A percentile compares a stretch with the other conserved stretches of the same genome.
phyloP scores from a whole-genome alignment of 2,329 filamentous ascomycete species.

The Talaromyces sp. region DNA sequence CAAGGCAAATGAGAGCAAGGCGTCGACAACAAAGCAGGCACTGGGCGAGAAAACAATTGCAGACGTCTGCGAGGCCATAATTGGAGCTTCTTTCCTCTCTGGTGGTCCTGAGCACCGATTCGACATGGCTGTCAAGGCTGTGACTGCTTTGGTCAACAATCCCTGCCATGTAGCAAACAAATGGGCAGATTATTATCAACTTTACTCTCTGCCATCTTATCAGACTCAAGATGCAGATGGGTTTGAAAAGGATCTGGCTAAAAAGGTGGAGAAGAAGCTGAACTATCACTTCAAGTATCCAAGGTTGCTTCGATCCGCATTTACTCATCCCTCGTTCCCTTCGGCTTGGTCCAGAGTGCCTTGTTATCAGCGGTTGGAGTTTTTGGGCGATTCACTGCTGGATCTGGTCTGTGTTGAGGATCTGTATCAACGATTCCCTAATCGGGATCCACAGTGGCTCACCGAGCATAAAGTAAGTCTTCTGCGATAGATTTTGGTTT shows the following conservation, averaged over 20 bases:
- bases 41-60: constrained; percentile 87
- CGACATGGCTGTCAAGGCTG: constrained; percentile 55
- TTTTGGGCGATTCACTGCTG: constrained; percentile 80
- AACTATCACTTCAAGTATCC: constrained; percentile 68
- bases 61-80: constrained; percentile 90
- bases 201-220: constrained; percentile 66
- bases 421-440: constrained; percentile 69
- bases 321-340: constrained; percentile 80
- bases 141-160: constrained; percentile 57
- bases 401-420: constrained; percentile 81
- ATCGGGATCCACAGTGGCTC: constrained; percentile 88
- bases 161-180: constrained; percentile 56
- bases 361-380: constrained; percentile 85
- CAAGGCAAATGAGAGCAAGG: constrained; percentile 54
- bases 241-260: constrained; percentile 62
- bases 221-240: constrained; percentile 59
- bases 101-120: constrained; percentile 47
- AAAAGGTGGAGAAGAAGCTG: constrained; percentile 55
- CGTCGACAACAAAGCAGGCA: constrained; percentile 46
- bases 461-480: constrained; percentile 75
- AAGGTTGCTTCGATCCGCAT: constrained; percentile 72
- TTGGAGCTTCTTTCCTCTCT: constrained; percentile 70
- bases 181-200: constrained; percentile 67
- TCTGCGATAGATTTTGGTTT: neutral
- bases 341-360: constrained; percentile 71